These are phyloP conservation scores for Ogataea henricii DNA, from an alignment of 805 yeast species.

Conservation along the genomic window DNA sequence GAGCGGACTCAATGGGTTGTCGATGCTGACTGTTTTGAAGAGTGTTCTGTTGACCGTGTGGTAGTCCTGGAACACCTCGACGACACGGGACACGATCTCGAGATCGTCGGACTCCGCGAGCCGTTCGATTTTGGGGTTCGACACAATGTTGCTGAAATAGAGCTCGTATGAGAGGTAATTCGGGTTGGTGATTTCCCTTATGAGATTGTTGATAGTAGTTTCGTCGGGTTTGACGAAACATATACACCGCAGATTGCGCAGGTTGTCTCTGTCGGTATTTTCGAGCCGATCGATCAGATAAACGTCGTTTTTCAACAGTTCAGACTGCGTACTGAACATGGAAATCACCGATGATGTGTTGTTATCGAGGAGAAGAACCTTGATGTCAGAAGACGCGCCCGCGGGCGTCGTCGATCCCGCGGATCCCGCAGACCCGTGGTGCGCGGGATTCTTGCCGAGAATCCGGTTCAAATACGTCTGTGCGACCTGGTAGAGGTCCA, in stretches of 20 bases:
- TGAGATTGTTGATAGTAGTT: conserved; percentile 58
- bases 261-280: conserved; percentile 57
- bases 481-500: conserved; percentile 51
- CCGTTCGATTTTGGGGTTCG: conserved; percentile 78
- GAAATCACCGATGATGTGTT: conserved; percentile 83
- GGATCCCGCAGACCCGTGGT: too few species aligned
- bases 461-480: conserved; percentile 46
- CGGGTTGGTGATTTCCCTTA: conserved; percentile 73
- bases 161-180: conserved; percentile 78
- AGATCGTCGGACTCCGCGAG: conserved; percentile 89
- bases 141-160: conserved; percentile 73
- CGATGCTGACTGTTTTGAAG: conserved; percentile 38
- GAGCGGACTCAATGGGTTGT: conserved; percentile 21
- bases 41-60: conserved; percentile 70
- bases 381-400: conserved; percentile 22
- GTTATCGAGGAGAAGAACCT: conserved; percentile 76
- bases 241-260: conserved; percentile 81
- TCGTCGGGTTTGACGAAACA: conserved; percentile 75
- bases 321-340: conserved; percentile 87
- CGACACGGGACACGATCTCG: conserved; percentile 74
- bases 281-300: conserved; percentile 75
- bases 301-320: conserved; percentile 78
- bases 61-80: conserved; percentile 86
- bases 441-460: conserved; percentile 11
- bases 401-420: too few species aligned